Evolutionary conservation across 768 basidiomycete species (phyloP).

Genomic region (Pleurotus salmoneostramineus): DNA sequence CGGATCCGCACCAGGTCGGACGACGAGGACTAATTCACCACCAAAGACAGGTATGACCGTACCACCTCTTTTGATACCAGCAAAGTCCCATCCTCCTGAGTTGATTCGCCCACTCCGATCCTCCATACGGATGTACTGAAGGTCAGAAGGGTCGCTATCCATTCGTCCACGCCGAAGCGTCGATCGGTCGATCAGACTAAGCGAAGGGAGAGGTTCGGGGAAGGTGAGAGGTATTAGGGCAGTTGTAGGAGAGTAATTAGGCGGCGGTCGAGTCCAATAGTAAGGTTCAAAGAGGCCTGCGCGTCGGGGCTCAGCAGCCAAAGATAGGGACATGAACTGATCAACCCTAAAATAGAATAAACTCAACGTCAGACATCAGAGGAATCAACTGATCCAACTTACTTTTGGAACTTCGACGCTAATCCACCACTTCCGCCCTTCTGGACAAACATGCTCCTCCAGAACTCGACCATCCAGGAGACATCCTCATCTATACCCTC

Average conservation of each 20-base stretch:
- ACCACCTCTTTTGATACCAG: constrained; percentile 32
- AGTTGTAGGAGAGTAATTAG: constrained; percentile 24
- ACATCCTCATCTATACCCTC: constrained; percentile 43
- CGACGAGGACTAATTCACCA: constrained; percentile 70
- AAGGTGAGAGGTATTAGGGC: constrained; percentile 66
- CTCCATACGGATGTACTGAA: constrained; percentile 31
- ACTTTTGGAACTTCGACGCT: constrained; percentile 62
- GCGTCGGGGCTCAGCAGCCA: constrained; percentile 71
- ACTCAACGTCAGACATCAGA: background rate
- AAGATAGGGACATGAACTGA: constrained; percentile 74
- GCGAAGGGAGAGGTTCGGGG: constrained; percentile 65
- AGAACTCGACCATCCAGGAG: constrained; percentile 48
- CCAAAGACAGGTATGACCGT: constrained; percentile 72
- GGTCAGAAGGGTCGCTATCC: constrained; percentile 63
- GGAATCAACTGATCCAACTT: constrained; percentile 17
- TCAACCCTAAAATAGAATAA: constrained; percentile 45
- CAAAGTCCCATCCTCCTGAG: constrained; percentile 27
- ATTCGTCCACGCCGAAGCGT: constrained; percentile 63
- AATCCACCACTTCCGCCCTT: constrained; percentile 35
- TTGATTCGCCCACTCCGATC: constrained; percentile 24
- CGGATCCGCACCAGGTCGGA: constrained; percentile 46
- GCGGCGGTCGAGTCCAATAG: constrained; percentile 56
- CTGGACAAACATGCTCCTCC: constrained; percentile 46
- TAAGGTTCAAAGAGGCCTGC: constrained; percentile 74
- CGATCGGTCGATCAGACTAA: constrained; percentile 65